A percentile compares a stretch with the other conserved stretches of the same genome.
Evolutionary conservation across 345 rosid genomes (phyloP).

Genomic region (Durio zibethinus): DNA sequence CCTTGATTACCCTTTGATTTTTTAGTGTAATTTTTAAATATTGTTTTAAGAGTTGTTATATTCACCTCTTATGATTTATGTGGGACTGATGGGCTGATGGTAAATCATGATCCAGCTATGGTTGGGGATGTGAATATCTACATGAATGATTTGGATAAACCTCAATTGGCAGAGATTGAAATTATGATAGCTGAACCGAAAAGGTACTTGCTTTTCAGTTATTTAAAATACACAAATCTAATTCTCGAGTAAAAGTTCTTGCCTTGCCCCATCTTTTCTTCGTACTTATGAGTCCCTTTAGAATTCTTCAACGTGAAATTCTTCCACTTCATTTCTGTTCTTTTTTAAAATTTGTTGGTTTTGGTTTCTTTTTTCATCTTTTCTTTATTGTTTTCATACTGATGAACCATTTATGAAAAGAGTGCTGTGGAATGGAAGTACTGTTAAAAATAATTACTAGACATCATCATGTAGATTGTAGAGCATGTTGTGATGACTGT

Average conservation of each 20-base stretch:
- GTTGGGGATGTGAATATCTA: constrained; percentile 89
- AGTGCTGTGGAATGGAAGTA: not conserved
- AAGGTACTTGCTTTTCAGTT: constrained; percentile 46
- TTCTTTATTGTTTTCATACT: not conserved
- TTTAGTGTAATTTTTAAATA: not conserved
- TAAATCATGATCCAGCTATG: constrained; percentile 54
- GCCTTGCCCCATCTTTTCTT: constrained; percentile 6
- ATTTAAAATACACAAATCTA: not conserved
- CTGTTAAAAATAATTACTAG: not conserved
- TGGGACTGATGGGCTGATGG: constrained; percentile 5
- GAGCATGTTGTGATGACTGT: not conserved
- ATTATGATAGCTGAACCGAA: constrained; percentile 88
- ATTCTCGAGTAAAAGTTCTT: not conserved
- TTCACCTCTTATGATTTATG: not conserved
- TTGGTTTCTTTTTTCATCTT: not conserved
- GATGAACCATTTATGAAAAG: not conserved
- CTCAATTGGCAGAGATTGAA: constrained; percentile 74
- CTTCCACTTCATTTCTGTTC: not conserved
- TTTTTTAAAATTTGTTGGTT: not conserved
- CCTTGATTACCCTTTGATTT: not conserved
- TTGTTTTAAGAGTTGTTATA: not conserved
- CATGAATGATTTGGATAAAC: constrained; percentile 88
- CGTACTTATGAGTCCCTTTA: not conserved
- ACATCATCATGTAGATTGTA: not conserved
- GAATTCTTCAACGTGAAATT: not conserved